Conservation (phyloP, 371 early-diverging fungal genomes). For the Mortierella sp. region DNA sequence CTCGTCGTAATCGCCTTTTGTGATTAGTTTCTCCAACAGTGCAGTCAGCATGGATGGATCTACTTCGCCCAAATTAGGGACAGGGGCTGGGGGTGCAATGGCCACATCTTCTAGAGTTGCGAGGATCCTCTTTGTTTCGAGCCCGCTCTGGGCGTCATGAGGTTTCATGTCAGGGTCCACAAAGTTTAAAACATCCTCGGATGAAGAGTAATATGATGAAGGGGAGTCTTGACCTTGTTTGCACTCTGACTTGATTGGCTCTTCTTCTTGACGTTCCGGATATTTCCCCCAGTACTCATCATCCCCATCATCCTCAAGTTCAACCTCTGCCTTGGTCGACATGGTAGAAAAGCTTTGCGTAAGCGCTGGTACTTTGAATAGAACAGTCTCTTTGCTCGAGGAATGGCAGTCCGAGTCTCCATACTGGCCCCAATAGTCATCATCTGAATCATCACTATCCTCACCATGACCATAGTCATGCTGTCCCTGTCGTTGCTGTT, state of each 20-base stretch:
- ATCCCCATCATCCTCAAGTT: constrained; percentile 23
- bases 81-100: background rate
- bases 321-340: background rate
- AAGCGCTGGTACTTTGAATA: background rate
- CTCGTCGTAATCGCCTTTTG: background rate
- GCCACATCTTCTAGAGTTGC: constrained; percentile 2
- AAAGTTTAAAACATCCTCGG: background rate
- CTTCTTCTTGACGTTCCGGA: constrained; percentile 6
- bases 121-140: constrained; percentile 6
- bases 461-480: background rate
- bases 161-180: background rate
- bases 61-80: background rate
- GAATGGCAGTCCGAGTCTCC: constrained; percentile 9
- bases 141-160: background rate
- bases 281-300: constrained; percentile 47
- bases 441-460: constrained; percentile 30
- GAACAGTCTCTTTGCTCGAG: background rate
- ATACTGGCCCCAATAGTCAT: constrained; percentile 51
- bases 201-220: background rate
- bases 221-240: background rate
- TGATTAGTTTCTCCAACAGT: background rate
- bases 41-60: background rate
- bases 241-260: background rate
- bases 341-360: background rate
- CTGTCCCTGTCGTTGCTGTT: constrained; percentile 1